Percentiles rank a stretch among this genome's conserved stretches.
Conservation (phyloP, 257 asterid genomes). For the Solanum megistacrolobum region DNA sequence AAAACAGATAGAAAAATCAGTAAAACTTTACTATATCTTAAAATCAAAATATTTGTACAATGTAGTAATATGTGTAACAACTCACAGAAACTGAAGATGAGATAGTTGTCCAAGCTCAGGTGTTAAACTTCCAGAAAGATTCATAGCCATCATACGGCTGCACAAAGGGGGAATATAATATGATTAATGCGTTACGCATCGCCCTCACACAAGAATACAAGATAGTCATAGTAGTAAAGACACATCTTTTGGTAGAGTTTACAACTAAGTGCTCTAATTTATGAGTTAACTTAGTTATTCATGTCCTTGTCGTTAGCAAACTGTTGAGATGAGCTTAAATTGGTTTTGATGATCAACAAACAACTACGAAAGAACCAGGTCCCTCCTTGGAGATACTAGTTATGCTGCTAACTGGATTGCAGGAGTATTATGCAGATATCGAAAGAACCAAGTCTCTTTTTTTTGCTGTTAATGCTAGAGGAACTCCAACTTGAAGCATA, state of each 20-base stretch:
- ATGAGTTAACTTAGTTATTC: background rate
- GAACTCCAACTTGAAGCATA: background rate
- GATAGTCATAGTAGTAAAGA: background rate
- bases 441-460: background rate
- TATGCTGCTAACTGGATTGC: background rate
- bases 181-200: background rate
- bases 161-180: background rate
- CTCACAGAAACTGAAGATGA: slow-evolving; percentile 29
- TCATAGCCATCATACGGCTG: slow-evolving; percentile 37
- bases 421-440: background rate
- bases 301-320: background rate
- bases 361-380: background rate
- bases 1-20: background rate
- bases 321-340: background rate
- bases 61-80: background rate
- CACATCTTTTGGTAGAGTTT: background rate
- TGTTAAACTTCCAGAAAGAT: slow-evolving; percentile 34
- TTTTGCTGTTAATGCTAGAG: background rate
- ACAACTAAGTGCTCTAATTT: background rate
- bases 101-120: slow-evolving; percentile 40
- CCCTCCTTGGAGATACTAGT: background rate
- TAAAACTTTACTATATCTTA: background rate
- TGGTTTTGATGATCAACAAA: background rate
- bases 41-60: background rate
- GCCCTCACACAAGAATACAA: background rate